These are phyloP conservation scores for Fusarium pseudograminearum DNA, from an alignment of 2,329 filamentous ascomycete species.

Conservation along the genomic window DNA sequence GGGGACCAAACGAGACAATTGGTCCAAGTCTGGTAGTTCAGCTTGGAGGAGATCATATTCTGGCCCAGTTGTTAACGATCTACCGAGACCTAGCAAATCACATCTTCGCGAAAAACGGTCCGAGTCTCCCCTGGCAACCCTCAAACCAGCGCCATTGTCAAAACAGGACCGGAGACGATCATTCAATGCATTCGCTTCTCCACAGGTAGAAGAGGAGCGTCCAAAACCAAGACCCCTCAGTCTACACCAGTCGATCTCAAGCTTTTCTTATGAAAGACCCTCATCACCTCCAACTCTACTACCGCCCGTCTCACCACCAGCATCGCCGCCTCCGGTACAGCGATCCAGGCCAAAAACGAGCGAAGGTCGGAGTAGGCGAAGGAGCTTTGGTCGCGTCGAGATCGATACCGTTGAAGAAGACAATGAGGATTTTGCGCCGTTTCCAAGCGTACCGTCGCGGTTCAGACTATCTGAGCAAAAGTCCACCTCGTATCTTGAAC, in stretches of 20 bases:
- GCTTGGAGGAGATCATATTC: constrained; percentile 42
- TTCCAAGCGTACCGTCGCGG: constrained; percentile 33
- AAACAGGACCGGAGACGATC: constrained; percentile 39
- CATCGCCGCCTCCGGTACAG: constrained; percentile 33
- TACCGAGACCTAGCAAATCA: constrained; percentile 7
- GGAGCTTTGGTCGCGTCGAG: constrained; percentile 33
- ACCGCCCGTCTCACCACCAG: constrained; percentile 15
- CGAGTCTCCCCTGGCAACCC: constrained; percentile 11
- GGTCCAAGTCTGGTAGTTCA: constrained; percentile 28
- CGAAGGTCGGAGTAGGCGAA: constrained; percentile 19
- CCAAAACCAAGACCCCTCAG: constrained; percentile 41
- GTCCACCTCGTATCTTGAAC: constrained; percentile 20
- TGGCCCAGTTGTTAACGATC: constrained; percentile 12
- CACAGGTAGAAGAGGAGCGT: constrained; percentile 13
- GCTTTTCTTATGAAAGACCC: constrained; percentile 18
- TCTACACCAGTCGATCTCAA: constrained; percentile 39
- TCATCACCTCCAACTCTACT: constrained; percentile 11
- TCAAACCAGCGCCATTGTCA: constrained; percentile 1
- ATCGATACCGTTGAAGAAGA: constrained; percentile 37
- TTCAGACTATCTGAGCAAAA: constrained; percentile 22
- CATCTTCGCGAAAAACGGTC: constrained; percentile 24
- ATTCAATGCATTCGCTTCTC: constrained; percentile 40
- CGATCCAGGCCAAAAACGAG: constrained; percentile 37
- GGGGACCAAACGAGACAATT: constrained; percentile 14
- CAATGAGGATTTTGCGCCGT: constrained; percentile 38